Base-by-base conservation (phyloP, 495 filamentous ascomycete genomes). In the Xylaria acuta region DNA sequence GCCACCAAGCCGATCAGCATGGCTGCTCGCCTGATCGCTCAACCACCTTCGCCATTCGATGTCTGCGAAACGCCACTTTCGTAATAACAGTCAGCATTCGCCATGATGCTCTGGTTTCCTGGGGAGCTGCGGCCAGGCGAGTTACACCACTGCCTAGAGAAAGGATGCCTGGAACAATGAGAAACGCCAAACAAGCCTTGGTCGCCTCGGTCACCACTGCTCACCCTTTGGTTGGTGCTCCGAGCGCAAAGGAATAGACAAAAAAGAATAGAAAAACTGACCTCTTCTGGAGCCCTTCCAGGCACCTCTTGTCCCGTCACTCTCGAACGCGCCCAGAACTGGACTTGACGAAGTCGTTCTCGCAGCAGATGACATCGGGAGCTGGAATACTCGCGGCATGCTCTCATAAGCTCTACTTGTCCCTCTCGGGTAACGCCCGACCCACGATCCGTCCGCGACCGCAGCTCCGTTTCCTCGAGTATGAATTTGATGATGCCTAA, bases 41-140 rank as follows among this genome's bases (percentile, higher is more conserved):
- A 79, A 60, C 77, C 77, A 79, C 56, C 41, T 63, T 25, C 70
- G 73, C 77, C 77, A 79, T 66, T 75, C 74, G 1, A 30, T 47
- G 51, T 79, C 77, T 16, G 69, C 72, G 67, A 54, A 65, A 14
- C 11, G 38, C 77, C 77, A 79, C 54, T 76, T 76, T 38, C 14
- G 58, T 49, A 30, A 5, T n/a, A 67, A 27, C 30, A 34, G 53
- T 76, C 60, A 76, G 70, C 49, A 41, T 38, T 18, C 58, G 34
- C 58, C 34, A 59, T 22, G 30, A 34, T 3, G 30, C 18, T 0
- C 20, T 38, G 7, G 30, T 60, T 20, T 22, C 58, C 12, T 22
- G 12, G 9, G 34, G 7, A 59, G 58, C 54, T 9, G 54, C 16
- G 2, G 2, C 54, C 16, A 36, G 54, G 30, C 32, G 5, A 36